Base-by-base conservation (phyloP, 805 yeast species). In the Ogataea populi-albae region DNA sequence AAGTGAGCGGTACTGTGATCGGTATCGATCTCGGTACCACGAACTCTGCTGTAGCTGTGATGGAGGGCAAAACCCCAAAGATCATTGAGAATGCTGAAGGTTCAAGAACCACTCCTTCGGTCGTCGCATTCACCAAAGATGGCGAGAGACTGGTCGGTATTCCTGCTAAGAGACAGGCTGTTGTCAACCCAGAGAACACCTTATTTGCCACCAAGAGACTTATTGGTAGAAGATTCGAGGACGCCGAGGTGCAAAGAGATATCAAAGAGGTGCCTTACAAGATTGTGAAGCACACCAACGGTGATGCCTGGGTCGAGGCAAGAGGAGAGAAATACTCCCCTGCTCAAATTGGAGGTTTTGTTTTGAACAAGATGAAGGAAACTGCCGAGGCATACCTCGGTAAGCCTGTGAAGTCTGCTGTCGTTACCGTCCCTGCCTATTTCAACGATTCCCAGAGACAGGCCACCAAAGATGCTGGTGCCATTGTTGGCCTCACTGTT, bases 401-500 rank as follows among this genome's bases (percentile, higher is more conserved):
- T 68, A 87, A 86, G 76, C 59, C 81, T 29, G 91, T 81, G 53
- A 79, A 77, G 72, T 84, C 86, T 64, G 96, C 97, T 43, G 94
- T 84, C 49, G 94, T 84, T 50, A 84, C 94, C 34, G 89, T 87
- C 50, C 94, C 94, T 46, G 94, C 94, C 45, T 84, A 84, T 69
- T 84, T 84, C 73, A 84, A 84, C 68, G 94, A 84, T 65, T 85
- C 94, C 47, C 94, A 84, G 71, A 79, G 94, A 68, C 94, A 85
- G 69, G 94, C 94, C 51, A 84, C 94, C 63, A 88, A 88, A 74
- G 95, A 88, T 65, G 96, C 97, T 36, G 97, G 97, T 75, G 91
- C 87, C 67, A 88, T 88, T 69, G 96, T 87, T 52, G 96, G 96
- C 43, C 74, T 88, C 61, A 87, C 87, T 69, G 89, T 84, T 50